Base-by-base conservation (phyloP, 768 basidiomycete genomes). In the Amyloporia xantha region DNA sequence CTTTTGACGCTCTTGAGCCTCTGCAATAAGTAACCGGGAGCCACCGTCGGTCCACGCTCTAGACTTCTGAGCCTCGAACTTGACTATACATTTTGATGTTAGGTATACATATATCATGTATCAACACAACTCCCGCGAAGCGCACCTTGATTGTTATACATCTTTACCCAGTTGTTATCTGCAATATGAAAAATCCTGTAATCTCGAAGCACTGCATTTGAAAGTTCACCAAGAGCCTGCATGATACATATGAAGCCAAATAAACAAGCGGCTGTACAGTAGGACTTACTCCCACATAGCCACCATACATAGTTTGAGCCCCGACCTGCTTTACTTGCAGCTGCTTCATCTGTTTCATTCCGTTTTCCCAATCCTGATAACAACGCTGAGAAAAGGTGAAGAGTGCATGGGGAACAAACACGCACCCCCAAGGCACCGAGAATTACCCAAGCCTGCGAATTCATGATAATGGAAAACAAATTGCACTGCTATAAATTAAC, bases 11-110 rank as follows among this genome's bases (percentile, higher is more conserved):
- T 55, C 45, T 10, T 55, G 51, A 1, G 61, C 65, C 10, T 57
- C 49, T n/a, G 44, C 46, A 5, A 60, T 65, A 6, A 67, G 41
- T 5, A 24, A 20, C 25, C 55, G 48, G 4, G 61, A 47, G 20
- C 52, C 37, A 10, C 48, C 53, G 11, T 50, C 26, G 5, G 28
- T 5, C 62, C 65, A 64, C 1, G 63, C 61, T 1, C 56, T 17
- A 13, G 44, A 37, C 30, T 47, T 44, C 11, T 49, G 15, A 4
- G 27, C 12, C 48, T 63, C 66, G 15, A 61, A 52, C 13, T 26
- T 26, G 20, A 65, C 64, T 65, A 35, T 0, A 26, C 21, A 24
- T 9, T 20, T 39, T 13, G 20, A 12, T 19, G 10, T 12, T 20
- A n/a, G 15, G 17, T 7, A 33, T 21, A 20, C 10, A 27, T 12